A percentile compares a stretch with the other conserved stretches of the same genome.
Conservation (phyloP, 2,329 filamentous ascomycete genomes). For the Trichoderma atroviride region DNA sequence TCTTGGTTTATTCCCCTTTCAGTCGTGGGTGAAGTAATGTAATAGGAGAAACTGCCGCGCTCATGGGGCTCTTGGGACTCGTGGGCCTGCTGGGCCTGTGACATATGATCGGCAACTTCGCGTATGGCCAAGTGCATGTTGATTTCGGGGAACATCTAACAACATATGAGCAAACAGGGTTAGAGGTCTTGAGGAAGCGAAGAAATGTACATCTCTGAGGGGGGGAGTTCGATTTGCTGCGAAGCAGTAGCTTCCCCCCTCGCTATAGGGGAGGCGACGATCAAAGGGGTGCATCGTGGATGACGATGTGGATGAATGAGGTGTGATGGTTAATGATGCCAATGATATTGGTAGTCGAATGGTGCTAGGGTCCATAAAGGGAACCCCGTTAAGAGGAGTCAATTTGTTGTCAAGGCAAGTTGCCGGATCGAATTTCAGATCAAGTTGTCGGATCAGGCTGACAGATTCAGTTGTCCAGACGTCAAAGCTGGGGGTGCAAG, state of each 20-base stretch:
- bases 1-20: slow-evolving; percentile 53
- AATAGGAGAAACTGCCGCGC: slow-evolving; percentile 37
- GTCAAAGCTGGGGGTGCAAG: not conserved
- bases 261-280: slow-evolving; percentile 37
- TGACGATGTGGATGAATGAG: slow-evolving; percentile 5
- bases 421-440: no score
- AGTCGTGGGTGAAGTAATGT: slow-evolving; percentile 52
- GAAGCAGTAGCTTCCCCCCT: no score
- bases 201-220: slow-evolving; percentile 53
- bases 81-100: not conserved
- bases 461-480: not conserved
- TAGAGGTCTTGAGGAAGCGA: not conserved
- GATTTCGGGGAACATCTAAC: slow-evolving; percentile 52
- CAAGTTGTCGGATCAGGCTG: no score
- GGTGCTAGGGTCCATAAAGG: slow-evolving; percentile 22
- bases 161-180: slow-evolving; percentile 30
- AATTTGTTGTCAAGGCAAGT: not conserved
- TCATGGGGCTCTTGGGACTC: not conserved
- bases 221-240: slow-evolving; percentile 52
- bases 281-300: slow-evolving; percentile 54
- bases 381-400: not conserved
- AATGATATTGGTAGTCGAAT: slow-evolving; percentile 27
- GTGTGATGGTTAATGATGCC: not conserved
- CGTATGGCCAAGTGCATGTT: slow-evolving; percentile 31
- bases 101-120: not conserved